phyloP scores from a whole-genome alignment of 1,139 yeast species.

The Pichia sp. region DNA sequence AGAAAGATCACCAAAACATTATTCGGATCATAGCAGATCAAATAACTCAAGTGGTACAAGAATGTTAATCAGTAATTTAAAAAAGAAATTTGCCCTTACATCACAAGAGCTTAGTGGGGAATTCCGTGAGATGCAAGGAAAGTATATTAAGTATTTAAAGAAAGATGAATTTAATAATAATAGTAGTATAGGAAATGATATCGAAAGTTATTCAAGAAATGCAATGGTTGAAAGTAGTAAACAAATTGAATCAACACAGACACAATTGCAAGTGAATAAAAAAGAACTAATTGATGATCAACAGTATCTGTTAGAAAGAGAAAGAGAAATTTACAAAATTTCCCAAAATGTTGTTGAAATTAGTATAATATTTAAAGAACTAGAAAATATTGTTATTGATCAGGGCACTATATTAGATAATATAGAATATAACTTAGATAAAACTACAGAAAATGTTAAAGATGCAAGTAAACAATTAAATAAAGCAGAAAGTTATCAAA shows the following conservation, averaged over 20 bases:
- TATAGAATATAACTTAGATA: constrained; percentile 83
- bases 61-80: constrained; percentile 69
- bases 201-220: constrained; percentile 20
- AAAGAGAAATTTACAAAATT: constrained; percentile 77
- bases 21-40: constrained; percentile 36
- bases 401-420: constrained; percentile 92
- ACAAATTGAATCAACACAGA: constrained; percentile 42
- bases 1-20: constrained; percentile 15
- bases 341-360: constrained; percentile 94
- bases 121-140: constrained; percentile 82
- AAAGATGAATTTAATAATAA: constrained; percentile 45
- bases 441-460: constrained; percentile 68
- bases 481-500: constrained; percentile 75
- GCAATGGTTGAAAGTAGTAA: constrained; percentile 20
- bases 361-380: constrained; percentile 85
- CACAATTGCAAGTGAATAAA: constrained; percentile 38
- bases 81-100: constrained; percentile 75
- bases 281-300: constrained; percentile 22
- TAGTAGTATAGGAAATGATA: constrained; percentile 7
- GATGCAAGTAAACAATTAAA: constrained; percentile 72
- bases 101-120: constrained; percentile 72
- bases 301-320: constrained; percentile 58
- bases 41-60: constrained; percentile 8
- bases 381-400: constrained; percentile 87
- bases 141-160: constrained; percentile 69